Conservation (phyloP, 2,329 filamentous ascomycete genomes). For the Pestalotiopsis sp. region DNA sequence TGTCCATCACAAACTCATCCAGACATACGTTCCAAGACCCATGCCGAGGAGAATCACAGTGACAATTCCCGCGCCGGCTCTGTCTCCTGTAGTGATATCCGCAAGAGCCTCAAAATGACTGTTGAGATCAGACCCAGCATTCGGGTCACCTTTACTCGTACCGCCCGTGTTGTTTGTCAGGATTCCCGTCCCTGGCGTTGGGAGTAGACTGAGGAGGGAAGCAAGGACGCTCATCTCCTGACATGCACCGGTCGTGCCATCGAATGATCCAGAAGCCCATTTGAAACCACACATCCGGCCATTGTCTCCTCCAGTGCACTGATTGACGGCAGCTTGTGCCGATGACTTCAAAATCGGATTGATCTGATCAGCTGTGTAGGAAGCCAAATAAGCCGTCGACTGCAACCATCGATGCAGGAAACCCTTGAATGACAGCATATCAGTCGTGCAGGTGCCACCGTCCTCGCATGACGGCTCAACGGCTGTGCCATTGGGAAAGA, state of each 20-base stretch:
- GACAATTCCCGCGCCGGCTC: conserved; percentile 48
- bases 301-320: conserved; percentile 60
- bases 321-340: conserved; percentile 57
- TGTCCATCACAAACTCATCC: conserved; percentile 37
- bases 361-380: conserved; percentile 55
- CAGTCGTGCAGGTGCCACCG: conserved; percentile 61
- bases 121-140: conserved; percentile 37
- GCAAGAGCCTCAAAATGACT: conserved; percentile 19
- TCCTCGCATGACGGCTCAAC: conserved; percentile 67
- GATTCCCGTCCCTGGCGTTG: conserved; percentile 36
- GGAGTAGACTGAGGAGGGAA: conserved; percentile 42
- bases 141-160: conserved; percentile 47
- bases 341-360: conserved; percentile 58
- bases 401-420: conserved; percentile 67
- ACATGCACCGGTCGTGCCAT: conserved; percentile 51
- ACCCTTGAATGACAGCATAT: conserved; percentile 74
- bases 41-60: conserved; percentile 44
- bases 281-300: conserved; percentile 64
- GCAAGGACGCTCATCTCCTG: conserved; percentile 59
- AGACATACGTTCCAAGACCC: conserved; percentile 45
- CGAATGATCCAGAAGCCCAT: conserved; percentile 46
- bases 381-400: conserved; percentile 61
- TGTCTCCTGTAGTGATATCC: conserved; percentile 44
- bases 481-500: conserved; percentile 60
- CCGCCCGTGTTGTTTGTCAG: conserved; percentile 52